Evolutionary conservation across 257 asterid species (phyloP).

Genomic region (Primulina eburnea): DNA sequence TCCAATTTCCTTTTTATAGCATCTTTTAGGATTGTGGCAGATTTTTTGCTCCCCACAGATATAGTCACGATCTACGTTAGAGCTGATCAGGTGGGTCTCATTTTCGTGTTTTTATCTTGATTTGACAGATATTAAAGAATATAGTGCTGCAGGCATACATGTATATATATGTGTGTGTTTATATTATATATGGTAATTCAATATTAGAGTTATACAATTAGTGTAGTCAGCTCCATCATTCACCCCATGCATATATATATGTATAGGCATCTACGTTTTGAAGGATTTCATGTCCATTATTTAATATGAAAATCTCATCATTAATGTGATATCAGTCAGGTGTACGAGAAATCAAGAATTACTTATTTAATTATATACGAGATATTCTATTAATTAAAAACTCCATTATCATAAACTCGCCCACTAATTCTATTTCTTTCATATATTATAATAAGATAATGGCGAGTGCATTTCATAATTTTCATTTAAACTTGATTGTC

Average conservation of each 20-base stretch:
- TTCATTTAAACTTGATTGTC: slow-evolving; percentile 34
- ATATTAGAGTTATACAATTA: too few species aligned
- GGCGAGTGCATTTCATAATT: slow-evolving; percentile 36
- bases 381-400: background rate
- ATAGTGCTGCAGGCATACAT: slow-evolving; percentile 6
- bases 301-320: slow-evolving; percentile 29
- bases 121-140: slow-evolving; percentile 22
- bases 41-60: slow-evolving; percentile 55
- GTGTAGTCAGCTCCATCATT: background rate
- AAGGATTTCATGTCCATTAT: slow-evolving; percentile 19
- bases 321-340: slow-evolving; percentile 23
- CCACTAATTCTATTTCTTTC: slow-evolving; percentile 28
- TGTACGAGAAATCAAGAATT: slow-evolving; percentile 47
- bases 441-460: slow-evolving; percentile 18
- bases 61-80: slow-evolving; percentile 26
- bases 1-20: slow-evolving; percentile 31
- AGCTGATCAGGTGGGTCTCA: slow-evolving; percentile 29
- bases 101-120: slow-evolving; percentile 23
- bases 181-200: background rate
- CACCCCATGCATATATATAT: slow-evolving; percentile 2
- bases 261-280: background rate
- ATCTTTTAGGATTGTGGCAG: slow-evolving; percentile 54
- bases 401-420: slow-evolving; percentile 27
- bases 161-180: too few species aligned
- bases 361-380: slow-evolving; percentile 18